Base-by-base conservation (phyloP, 1,284 basidiomycete species). In the Megacollybia platyphylla region DNA sequence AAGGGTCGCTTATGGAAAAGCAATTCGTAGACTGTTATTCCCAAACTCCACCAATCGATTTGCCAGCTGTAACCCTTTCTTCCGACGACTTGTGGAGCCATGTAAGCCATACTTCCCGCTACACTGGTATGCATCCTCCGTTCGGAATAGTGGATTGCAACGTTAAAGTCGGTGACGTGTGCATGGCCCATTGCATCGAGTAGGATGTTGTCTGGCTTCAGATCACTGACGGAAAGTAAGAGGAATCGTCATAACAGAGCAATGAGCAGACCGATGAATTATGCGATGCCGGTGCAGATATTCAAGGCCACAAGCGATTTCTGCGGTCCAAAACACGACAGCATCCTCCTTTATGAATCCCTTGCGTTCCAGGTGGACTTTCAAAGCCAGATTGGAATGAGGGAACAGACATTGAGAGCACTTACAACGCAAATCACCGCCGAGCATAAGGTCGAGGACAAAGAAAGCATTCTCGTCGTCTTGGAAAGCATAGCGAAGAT, bases 391-490 rank as follows among this genome's bases (percentile, higher is more conserved):
- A 49, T 24, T 24, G 20, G 20, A 24, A 24, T 4, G 42, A 40
- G 24, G 36, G 41, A n/a, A 35, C 24, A 40, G 38, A n/a, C 32
- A 39, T 34, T 40, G 38, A 47, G 45, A 43, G 36, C 10, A 69
- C 87, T 54, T 57, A 91, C 88, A 97, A 51, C 93, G 72, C 52
- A 97, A 62, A 62, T 97, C 92, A 7, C 93, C 93, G 18, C 93
- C 93, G 1, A 97, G 68, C 93, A 97, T 97, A 39, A 97, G 71
- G 59, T 97, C 93, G 44, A 97, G 67, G 7, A 97, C 92, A 65
- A 97, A 97, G 71, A 97, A 97, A 56, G 93, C 91, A 58, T 96
- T 97, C 56, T 92, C 87, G 55, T 97, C 93, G 56, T 97, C 93
- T 61, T 97, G 93, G 59, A 97, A 97, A 2, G 93, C 93, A 59